Evolutionary conservation across 352 stramenopile genomes (phyloP).

Genomic region (Globisporangium okanoganense): DNA sequence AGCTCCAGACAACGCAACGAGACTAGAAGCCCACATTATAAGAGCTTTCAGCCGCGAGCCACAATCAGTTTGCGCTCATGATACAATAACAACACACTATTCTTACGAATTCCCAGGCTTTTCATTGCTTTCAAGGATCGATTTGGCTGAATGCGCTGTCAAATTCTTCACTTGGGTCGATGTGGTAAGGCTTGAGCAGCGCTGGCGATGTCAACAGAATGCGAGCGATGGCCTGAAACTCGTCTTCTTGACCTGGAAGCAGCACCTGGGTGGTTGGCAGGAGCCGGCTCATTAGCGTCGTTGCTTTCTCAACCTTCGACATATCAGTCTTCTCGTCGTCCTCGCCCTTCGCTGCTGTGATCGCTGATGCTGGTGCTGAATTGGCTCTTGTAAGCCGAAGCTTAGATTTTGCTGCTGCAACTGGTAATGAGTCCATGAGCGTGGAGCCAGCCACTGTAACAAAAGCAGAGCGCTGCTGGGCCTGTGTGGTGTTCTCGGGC

Average conservation of each 20-base stretch:
- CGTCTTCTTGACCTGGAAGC: constrained; percentile 20
- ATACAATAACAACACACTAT: not conserved
- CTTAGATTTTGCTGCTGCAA: not conserved
- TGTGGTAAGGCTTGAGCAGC: not conserved
- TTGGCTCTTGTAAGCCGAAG: not conserved
- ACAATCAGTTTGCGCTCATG: not conserved
- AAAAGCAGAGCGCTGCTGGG: not conserved
- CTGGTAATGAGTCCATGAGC: not conserved
- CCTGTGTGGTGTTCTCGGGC: not conserved
- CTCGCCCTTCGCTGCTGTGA: not conserved
- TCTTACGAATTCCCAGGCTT: not conserved
- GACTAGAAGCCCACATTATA: not conserved
- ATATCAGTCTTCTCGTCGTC: not conserved
- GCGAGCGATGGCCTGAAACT: constrained; percentile 37
- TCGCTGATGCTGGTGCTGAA: not conserved
- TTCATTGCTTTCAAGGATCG: not conserved
- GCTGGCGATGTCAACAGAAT: constrained; percentile 20
- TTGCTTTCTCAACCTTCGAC: not conserved
- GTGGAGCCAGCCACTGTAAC: too few relatives aligned
- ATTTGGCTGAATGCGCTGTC: constrained; percentile 24
- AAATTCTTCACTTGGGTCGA: constrained; percentile 23
- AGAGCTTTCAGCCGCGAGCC: not conserved
- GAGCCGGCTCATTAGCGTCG: not conserved
- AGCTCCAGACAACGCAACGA: not conserved
- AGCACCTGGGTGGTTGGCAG: not conserved